Evolutionary conservation across 108 stramenopile species (phyloP).

Genomic region (Cyclotella atomus): DNA sequence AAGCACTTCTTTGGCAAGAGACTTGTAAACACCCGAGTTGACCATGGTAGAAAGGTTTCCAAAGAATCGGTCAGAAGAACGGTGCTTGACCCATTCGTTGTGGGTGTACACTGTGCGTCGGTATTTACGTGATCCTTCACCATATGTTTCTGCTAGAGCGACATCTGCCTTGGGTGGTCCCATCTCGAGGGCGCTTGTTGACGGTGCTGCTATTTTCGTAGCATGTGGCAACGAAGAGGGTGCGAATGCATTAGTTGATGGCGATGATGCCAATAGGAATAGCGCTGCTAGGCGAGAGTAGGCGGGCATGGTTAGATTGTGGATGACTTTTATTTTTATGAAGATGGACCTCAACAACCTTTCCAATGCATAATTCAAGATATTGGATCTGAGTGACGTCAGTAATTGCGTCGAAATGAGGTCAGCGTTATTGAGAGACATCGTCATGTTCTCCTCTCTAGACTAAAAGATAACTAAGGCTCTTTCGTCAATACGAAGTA

Average conservation of each 20-base stretch:
- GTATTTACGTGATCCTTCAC: conserved; percentile 68
- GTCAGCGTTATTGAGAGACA: too few species aligned
- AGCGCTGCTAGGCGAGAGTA: conserved; percentile 18
- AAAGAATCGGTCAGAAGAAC: conserved; percentile 66
- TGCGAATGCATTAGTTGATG: conserved; percentile 23
- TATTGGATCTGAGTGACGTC: too few species aligned
- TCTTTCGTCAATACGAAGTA: too few species aligned
- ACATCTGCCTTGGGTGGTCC: conserved; percentile 17
- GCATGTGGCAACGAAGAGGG: conserved; percentile 1
- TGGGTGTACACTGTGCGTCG: conserved; percentile 80
- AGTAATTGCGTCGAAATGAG: too few species aligned
- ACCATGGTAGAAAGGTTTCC: conserved; percentile 53
- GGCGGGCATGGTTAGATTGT: conserved; percentile 26
- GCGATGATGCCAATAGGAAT: conserved; percentile 31
- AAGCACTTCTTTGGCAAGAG: conserved; percentile 56
- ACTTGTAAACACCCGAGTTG: conserved; percentile 65
- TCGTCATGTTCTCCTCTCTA: too few species aligned
- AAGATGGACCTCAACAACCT: too few species aligned
- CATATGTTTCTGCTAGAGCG: conserved; percentile 31
- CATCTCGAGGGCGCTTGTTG: conserved; percentile 17
- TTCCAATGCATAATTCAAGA: too few species aligned
- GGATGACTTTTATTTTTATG: not conserved
- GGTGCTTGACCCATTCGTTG: conserved; percentile 75
- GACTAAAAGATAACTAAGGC: too few species aligned
- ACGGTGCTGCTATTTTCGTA: not conserved